A percentile compares a stretch with the other conserved stretches of the same genome.
These are phyloP conservation scores for Pichia cabralensis DNA, from an alignment of 805 yeast species.

Conservation along the genomic window DNA sequence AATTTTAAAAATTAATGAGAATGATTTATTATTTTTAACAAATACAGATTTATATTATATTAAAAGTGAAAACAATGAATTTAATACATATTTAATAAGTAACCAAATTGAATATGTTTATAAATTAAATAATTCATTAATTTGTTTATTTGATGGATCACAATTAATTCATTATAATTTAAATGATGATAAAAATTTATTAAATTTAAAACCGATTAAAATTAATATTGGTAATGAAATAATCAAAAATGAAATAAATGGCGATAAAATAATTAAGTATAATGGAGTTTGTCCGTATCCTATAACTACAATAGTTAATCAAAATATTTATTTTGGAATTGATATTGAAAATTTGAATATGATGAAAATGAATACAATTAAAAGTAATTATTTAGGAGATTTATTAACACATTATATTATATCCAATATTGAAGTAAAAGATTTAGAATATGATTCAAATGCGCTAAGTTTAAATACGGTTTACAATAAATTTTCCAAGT, in stretches of 20 bases:
- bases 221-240: conserved; percentile 26
- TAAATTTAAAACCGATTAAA: conserved; percentile 19
- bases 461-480: conserved; percentile 23
- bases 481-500: conserved; percentile 29
- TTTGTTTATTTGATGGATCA: conserved; percentile 26
- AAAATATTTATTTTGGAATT: conserved; percentile 40
- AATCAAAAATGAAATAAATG: neutral
- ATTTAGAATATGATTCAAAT: conserved; percentile 13
- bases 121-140: conserved; percentile 18
- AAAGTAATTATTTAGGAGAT: conserved; percentile 35
- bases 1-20: conserved; percentile 19
- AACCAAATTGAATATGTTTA: conserved; percentile 24
- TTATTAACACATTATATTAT: conserved; percentile 38
- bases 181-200: conserved; percentile 14
- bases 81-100: conserved; percentile 18
- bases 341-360: conserved; percentile 30
- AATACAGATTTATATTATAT: conserved; percentile 23
- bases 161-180: conserved; percentile 24
- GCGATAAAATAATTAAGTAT: conserved; percentile 14
- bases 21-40: conserved; percentile 23
- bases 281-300: conserved; percentile 37
- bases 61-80: conserved; percentile 13
- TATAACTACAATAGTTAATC: conserved; percentile 33
- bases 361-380: conserved; percentile 24
- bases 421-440: conserved; percentile 15